Evolutionary conservation across 192 early-diverging fungal species (phyloP).

Genomic region (Dimargaris cristalligena): DNA sequence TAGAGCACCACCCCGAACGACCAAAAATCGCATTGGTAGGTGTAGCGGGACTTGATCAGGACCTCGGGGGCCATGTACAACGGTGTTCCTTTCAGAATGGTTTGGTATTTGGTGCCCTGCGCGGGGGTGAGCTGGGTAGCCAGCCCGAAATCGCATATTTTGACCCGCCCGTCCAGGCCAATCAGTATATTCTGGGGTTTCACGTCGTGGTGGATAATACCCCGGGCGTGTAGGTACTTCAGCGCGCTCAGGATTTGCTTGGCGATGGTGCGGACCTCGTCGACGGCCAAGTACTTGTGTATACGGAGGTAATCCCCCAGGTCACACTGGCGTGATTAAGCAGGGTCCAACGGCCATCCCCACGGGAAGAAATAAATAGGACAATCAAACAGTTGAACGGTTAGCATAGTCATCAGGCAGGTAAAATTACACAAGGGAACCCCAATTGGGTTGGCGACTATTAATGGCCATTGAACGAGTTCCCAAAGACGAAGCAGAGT

Average conservation of each 20-base stretch:
- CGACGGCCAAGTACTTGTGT: constrained; percentile 23
- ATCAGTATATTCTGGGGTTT: constrained; percentile 50
- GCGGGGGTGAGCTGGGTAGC: constrained; percentile 24
- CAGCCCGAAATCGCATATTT: constrained; percentile 32
- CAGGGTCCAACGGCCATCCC: no score
- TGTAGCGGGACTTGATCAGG: constrained; percentile 25
- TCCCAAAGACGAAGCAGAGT: no score
- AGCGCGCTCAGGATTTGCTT: constrained; percentile 41
- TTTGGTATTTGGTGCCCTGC: constrained; percentile 7
- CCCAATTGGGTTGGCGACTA: no score
- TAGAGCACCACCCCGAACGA: constrained; percentile 29
- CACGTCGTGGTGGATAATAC: constrained; percentile 57
- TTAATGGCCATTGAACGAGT: no score
- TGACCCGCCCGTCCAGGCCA: constrained; percentile 34
- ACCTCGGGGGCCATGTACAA: constrained; percentile 18
- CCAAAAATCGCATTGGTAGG: constrained; percentile 30
- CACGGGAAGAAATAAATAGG: no score
- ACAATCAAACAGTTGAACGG: no score
- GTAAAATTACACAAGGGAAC: no score
- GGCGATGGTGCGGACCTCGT: constrained; percentile 23
- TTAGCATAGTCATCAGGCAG: no score
- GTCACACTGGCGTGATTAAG: constrained; percentile 25
- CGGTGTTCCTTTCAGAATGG: constrained; percentile 8
- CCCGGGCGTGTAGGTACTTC: constrained; percentile 39
- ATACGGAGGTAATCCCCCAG: constrained; percentile 20